Conservation (phyloP, 2,329 filamentous ascomycete genomes). For the Apiospora saccharicola region DNA sequence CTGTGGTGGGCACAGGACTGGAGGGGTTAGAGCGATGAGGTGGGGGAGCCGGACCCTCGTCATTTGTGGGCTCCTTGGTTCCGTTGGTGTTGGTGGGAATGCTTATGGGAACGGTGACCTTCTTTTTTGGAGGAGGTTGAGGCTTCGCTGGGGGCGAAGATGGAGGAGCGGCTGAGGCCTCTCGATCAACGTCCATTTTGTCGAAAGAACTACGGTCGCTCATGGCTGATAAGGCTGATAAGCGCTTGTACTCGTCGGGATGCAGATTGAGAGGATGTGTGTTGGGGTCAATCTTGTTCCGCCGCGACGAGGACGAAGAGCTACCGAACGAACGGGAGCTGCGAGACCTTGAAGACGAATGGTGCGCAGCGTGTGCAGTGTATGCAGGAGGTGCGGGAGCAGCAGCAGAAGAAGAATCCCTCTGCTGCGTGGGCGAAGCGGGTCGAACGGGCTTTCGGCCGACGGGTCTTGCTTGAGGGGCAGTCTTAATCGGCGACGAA, state of each 20-base stretch:
- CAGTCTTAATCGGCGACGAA: conserved; percentile 35
- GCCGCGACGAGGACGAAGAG: conserved; percentile 56
- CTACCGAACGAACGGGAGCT: conserved; percentile 55
- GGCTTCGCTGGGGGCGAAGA: conserved; percentile 58
- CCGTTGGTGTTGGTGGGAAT: conserved; percentile 55
- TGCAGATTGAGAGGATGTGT: conserved; percentile 90
- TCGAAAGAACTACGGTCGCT: conserved; percentile 63
- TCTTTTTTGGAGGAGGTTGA: conserved; percentile 41
- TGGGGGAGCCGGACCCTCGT: conserved; percentile 69
- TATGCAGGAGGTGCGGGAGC: no score
- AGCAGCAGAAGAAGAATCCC: background rate
- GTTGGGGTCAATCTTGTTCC: conserved; percentile 69
- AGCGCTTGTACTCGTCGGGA: conserved; percentile 83
- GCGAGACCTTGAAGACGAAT: conserved; percentile 47
- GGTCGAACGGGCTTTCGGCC: conserved; percentile 1
- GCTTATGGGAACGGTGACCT: conserved; percentile 60
- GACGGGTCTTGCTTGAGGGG: conserved; percentile 34
- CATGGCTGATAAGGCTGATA: conserved; percentile 72
- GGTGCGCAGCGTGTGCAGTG: conserved; percentile 23
- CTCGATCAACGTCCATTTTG: conserved; percentile 78
- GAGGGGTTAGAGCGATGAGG: conserved; percentile 73
- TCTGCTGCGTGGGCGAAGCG: conserved; percentile 15
- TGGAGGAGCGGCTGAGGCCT: conserved; percentile 58
- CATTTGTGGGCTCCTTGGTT: conserved; percentile 35
- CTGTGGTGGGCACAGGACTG: conserved; percentile 60